phyloP scores from a whole-genome alignment of 2,329 filamentous ascomycete species.

The Trichoderma atroviride region DNA sequence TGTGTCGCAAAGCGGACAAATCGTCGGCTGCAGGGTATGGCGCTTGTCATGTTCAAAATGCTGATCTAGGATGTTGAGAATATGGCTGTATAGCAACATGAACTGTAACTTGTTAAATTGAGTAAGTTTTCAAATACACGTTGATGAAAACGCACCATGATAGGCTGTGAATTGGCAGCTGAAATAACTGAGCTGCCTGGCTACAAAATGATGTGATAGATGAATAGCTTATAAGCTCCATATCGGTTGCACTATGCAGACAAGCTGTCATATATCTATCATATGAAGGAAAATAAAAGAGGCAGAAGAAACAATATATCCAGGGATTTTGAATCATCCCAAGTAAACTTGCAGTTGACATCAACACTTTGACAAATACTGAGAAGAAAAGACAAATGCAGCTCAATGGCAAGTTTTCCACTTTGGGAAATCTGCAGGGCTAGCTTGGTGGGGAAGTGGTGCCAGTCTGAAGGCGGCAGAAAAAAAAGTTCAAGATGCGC shows the following conservation, averaged over 20 bases:
- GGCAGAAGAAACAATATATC: not conserved
- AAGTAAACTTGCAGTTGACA: too few relatives aligned
- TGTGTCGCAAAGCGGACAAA: not conserved
- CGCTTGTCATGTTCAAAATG: not conserved
- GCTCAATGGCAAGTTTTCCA: not conserved
- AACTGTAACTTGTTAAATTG: not conserved
- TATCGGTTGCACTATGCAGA: not conserved
- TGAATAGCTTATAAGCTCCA: not conserved
- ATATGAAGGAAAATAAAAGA: not conserved
- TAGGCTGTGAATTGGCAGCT: not conserved
- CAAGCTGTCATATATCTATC: not conserved
- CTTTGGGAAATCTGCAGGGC: conserved; percentile 13
- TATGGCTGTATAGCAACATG: too few relatives aligned
- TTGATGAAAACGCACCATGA: not conserved
- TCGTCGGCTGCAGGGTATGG: not conserved
- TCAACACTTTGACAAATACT: not conserved
- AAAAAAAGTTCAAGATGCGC: conserved; percentile 28
- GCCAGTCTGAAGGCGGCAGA: not conserved
- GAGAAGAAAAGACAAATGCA: not conserved
- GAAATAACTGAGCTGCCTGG: not conserved
- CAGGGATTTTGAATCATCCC: not conserved
- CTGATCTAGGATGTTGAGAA: not conserved
- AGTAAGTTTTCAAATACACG: not conserved
- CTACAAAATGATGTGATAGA: not conserved
- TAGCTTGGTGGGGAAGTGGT: conserved; percentile 19